Conservation (phyloP, 2,329 filamentous ascomycete species). For the Pyrenochaeta sp. region DNA sequence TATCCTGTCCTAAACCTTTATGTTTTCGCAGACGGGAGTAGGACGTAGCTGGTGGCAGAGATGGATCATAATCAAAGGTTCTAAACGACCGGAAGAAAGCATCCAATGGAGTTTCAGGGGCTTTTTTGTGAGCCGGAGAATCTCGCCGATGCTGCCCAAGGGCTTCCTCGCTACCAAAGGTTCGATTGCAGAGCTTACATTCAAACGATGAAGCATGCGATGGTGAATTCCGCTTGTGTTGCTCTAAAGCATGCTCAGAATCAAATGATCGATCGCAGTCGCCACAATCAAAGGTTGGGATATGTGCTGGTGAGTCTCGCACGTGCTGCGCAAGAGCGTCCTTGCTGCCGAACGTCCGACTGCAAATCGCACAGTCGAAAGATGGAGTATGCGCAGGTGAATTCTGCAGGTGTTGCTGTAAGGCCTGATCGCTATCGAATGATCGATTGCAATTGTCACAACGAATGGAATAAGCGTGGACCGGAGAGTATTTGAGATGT, state of each 20-base stretch:
- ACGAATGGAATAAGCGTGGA: too few species aligned
- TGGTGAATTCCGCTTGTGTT: background rate
- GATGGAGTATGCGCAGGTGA: background rate
- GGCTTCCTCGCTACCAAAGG: slow-evolving; percentile 6
- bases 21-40: slow-evolving; percentile 34
- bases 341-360: background rate
- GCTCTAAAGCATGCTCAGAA: background rate
- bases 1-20: slow-evolving; percentile 7
- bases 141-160: slow-evolving; percentile 9
- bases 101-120: slow-evolving; percentile 16
- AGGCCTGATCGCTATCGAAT: too few species aligned
- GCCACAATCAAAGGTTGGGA: too few species aligned
- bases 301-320: background rate
- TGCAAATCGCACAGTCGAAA: background rate
- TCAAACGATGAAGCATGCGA: slow-evolving; percentile 3
- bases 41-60: slow-evolving; percentile 25
- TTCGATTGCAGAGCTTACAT: slow-evolving; percentile 8
- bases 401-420: background rate
- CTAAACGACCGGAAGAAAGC: slow-evolving; percentile 12
- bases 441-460: too few species aligned
- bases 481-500: too few species aligned
- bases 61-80: slow-evolving; percentile 11
- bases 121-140: slow-evolving; percentile 5
- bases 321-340: background rate
- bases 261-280: too few species aligned